Evolutionary conservation across 2,329 filamentous ascomycete genomes (phyloP), one percentile per base, ranked within the genome.

Genomic region (Arthrobotrys iridis): DNA sequence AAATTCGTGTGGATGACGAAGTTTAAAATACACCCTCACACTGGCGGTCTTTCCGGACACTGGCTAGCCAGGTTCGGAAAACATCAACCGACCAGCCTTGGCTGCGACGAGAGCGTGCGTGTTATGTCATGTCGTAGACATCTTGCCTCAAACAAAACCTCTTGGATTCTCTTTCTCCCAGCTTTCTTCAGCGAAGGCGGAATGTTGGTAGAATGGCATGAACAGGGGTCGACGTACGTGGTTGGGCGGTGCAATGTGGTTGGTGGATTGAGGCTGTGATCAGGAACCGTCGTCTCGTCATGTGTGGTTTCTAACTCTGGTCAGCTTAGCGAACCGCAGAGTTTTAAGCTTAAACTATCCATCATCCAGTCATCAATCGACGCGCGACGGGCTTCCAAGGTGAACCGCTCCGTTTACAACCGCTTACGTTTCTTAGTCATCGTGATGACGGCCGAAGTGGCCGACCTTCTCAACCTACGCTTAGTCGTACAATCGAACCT

Each of bases 401-500:
- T n/a, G 58, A 50, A 57, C 57, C 30, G 18, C 50, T 10, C 6
- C 15, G 13, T 30, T 55, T 37, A 13, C 2, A n/a, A 20, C 50
- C 15, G 28, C 35, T 58, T 46, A 55, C 48, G 37, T 66, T 28
- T 40, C 37, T 50, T 48, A 24, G 10, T 48, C 28, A 65, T 26
- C 77, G 81, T 46, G 70, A 50, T 77, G 5, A 74, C 78, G 26
- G 55, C 77, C 4, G 78, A 81, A 41, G 78, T 78, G 2, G 52
- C 78, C n/a, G 78, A 82, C 65, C 79, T 82, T 20, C 82, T 84
- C 78, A 80, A 85, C 50, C 86, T 91, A 50, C 86, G 88, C 45
- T 82, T 85, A 15, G 85, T 88, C 62, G 88, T 93, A 50, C 84
- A 87, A 62, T 87, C 90, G 81, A 93, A 93, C 81, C 87, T 95